Conservation (phyloP, 768 basidiomycete genomes). For the Naematelia aurantialba region DNA sequence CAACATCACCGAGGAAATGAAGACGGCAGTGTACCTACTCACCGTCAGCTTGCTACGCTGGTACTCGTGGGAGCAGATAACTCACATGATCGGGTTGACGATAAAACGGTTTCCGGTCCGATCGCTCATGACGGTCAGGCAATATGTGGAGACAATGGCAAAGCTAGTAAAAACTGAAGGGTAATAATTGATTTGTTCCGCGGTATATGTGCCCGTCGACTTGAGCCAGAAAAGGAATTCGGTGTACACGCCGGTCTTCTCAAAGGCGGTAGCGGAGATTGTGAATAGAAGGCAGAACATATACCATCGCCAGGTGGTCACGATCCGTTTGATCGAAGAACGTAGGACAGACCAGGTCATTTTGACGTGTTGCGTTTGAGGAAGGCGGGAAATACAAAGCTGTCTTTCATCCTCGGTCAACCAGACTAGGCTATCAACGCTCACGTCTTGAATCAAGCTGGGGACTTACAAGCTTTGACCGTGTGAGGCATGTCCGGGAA, state of each 20-base stretch:
- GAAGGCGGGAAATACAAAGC: constrained; percentile 29
- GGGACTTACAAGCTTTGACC: constrained; percentile 46
- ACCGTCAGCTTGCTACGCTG: no score
- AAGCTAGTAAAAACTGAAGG: constrained; percentile 32
- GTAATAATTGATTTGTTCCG: constrained; percentile 34
- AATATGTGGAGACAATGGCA: constrained; percentile 32
- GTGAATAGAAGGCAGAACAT: constrained; percentile 30
- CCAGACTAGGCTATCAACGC: constrained; percentile 55
- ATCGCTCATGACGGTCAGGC: constrained; percentile 24
- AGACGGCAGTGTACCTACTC: constrained; percentile 17
- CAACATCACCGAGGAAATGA: constrained; percentile 50
- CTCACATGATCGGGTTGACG: constrained; percentile 36
- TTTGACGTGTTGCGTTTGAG: constrained; percentile 17
- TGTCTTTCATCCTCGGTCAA: constrained; percentile 55
- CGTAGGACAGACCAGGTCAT: constrained; percentile 21
- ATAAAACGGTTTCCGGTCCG: constrained; percentile 30
- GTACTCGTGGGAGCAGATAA: background rate
- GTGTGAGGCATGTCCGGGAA: constrained; percentile 70
- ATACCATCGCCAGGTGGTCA: constrained; percentile 22
- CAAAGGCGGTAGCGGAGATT: constrained; percentile 26
- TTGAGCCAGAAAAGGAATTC: constrained; percentile 28
- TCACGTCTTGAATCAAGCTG: no score
- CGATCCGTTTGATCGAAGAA: constrained; percentile 16
- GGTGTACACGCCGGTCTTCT: constrained; percentile 28
- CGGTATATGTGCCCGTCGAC: constrained; percentile 15